Evolutionary conservation across 2,329 filamentous ascomycete species (phyloP).

Genomic region (Dactylellina sp.): DNA sequence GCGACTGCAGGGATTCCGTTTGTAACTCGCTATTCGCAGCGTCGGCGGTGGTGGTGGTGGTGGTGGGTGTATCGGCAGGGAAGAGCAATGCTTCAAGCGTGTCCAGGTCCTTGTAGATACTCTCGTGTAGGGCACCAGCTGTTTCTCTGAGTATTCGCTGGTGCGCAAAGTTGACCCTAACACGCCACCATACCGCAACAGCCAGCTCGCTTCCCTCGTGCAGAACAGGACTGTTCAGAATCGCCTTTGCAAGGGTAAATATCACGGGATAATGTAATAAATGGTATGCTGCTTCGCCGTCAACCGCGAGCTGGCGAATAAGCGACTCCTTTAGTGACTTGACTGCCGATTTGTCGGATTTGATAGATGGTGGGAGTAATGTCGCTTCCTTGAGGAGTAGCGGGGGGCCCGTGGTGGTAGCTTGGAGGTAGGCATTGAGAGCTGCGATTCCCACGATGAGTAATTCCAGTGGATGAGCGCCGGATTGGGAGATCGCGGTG

Average conservation of each 20-base stretch:
- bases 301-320: slow-evolving; percentile 77
- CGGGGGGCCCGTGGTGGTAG: slow-evolving; percentile 87
- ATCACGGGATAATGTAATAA: slow-evolving; percentile 86
- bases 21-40: slow-evolving; percentile 11
- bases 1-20: slow-evolving; percentile 67
- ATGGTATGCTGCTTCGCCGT: slow-evolving; percentile 87
- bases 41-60: too few relatives aligned
- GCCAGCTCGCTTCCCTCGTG: slow-evolving; percentile 59
- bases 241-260: slow-evolving; percentile 78
- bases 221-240: slow-evolving; percentile 68
- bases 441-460: slow-evolving; percentile 73
- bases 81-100: slow-evolving; percentile 64
- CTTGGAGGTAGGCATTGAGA: slow-evolving; percentile 83
- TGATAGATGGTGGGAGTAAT: slow-evolving; percentile 65
- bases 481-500: slow-evolving; percentile 2
- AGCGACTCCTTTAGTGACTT: slow-evolving; percentile 69
- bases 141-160: slow-evolving; percentile 75
- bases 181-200: slow-evolving; percentile 70
- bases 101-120: slow-evolving; percentile 72
- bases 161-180: slow-evolving; percentile 80
- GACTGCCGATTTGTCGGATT: slow-evolving; percentile 64
- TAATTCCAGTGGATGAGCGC: slow-evolving; percentile 19
- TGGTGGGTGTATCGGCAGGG: slow-evolving; percentile 63
- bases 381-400: slow-evolving; percentile 70
- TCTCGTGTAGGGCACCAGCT: slow-evolving; percentile 71